phyloP scores from a whole-genome alignment of 2,329 filamentous ascomycete genomes.

The Calycina herbarum region DNA sequence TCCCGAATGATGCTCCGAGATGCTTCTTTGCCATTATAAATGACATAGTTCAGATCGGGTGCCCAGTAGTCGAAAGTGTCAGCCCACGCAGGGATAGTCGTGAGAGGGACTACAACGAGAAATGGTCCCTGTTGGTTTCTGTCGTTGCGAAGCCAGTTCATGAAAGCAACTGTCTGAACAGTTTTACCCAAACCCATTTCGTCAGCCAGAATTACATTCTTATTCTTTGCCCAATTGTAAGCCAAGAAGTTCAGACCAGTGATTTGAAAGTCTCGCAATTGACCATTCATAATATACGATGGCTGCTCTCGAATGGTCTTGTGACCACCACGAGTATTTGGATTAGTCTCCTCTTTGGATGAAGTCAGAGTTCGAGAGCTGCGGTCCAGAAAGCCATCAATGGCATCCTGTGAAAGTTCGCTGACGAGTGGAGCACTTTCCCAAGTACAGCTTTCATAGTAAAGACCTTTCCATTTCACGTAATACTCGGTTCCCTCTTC shows the following conservation, averaged over 20 bases:
- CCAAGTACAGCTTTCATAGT: slow-evolving; percentile 95
- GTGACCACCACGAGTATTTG: slow-evolving; percentile 71
- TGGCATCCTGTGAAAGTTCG: slow-evolving; percentile 79
- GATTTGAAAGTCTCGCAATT: slow-evolving; percentile 90
- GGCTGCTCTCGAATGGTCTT: slow-evolving; percentile 77
- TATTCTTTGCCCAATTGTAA: slow-evolving; percentile 90
- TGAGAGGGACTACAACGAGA: slow-evolving; percentile 93
- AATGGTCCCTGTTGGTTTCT: slow-evolving; percentile 91
- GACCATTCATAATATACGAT: slow-evolving; percentile 77
- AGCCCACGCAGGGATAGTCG: slow-evolving; percentile 96
- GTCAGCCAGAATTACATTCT: slow-evolving; percentile 96
- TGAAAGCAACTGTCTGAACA: slow-evolving; percentile 93
- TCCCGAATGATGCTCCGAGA: slow-evolving; percentile 86
- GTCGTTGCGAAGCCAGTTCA: slow-evolving; percentile 94
- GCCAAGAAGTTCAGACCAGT: slow-evolving; percentile 93
- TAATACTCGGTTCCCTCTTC: slow-evolving; percentile 85
- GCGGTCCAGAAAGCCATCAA: slow-evolving; percentile 88
- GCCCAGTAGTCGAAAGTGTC: slow-evolving; percentile 98
- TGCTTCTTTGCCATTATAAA: slow-evolving; percentile 88
- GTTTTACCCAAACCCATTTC: slow-evolving; percentile 99
- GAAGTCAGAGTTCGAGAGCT: slow-evolving; percentile 78
- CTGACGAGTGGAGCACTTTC: slow-evolving; percentile 75
- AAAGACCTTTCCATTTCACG: slow-evolving; percentile 95
- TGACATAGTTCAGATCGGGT: slow-evolving; percentile 93
- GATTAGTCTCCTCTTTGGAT: slow-evolving; percentile 73